phyloP scores from a whole-genome alignment of 331 rosid genomes.

The Dryas integrifolia region DNA sequence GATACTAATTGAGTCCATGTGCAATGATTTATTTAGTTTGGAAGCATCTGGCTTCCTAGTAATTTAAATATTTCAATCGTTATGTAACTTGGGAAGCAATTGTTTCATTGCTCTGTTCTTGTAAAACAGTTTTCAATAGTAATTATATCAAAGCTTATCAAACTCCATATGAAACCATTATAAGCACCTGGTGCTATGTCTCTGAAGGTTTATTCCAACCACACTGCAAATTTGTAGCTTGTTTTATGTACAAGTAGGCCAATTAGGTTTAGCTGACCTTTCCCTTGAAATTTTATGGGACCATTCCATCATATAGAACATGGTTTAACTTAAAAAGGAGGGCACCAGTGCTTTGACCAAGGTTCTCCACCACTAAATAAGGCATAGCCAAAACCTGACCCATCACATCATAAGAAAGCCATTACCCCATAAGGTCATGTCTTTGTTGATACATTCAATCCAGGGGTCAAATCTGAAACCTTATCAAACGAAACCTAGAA shows the following conservation, averaged over 20 bases:
- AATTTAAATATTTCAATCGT: constrained; percentile 24
- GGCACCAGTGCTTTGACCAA: not conserved
- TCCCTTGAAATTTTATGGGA: not conserved
- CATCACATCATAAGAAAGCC: not conserved
- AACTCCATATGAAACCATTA: not conserved
- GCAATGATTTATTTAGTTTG: constrained; percentile 39
- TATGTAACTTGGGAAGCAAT: constrained; percentile 19
- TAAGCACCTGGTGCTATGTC: not conserved
- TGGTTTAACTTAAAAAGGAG: not conserved
- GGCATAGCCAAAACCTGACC: not conserved
- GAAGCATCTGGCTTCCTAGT: constrained; percentile 61
- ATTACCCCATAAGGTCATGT: not conserved
- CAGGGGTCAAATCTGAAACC: not conserved
- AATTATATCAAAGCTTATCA: constrained; percentile 28
- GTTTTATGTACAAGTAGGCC: not conserved
- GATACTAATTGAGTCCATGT: constrained; percentile 57
- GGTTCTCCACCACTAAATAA: too few species aligned
- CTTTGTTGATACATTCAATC: not conserved
- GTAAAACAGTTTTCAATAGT: constrained; percentile 10
- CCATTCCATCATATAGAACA: not conserved
- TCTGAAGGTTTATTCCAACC: not conserved
- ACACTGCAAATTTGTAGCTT: not conserved
- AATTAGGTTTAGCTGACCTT: not conserved
- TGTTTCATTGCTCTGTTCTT: constrained; percentile 19
- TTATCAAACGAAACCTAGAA: too few species aligned